A percentile compares a stretch with the other conserved stretches of the same genome.
These are phyloP conservation scores for Scutellaria baicalensis DNA, from an alignment of 257 asterid species.

Conservation along the genomic window DNA sequence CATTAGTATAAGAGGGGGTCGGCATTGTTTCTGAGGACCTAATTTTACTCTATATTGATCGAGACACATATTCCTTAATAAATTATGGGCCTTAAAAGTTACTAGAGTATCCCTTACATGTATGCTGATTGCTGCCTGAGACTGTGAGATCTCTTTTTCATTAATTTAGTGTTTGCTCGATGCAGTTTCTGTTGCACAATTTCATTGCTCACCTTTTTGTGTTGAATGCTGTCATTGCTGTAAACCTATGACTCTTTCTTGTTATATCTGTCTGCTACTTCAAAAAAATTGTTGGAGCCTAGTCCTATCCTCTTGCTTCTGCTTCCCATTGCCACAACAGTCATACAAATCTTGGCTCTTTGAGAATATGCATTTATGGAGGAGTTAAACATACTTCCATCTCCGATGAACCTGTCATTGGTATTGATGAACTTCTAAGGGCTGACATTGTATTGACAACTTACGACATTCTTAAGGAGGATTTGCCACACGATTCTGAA, in stretches of 20 bases:
- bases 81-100: neutral
- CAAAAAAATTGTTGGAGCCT: neutral
- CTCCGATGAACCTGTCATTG: constrained; percentile 45
- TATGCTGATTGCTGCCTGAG: neutral
- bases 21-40: neutral
- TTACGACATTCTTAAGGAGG: constrained; percentile 89
- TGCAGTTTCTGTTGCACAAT: neutral
- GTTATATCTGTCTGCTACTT: neutral
- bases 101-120: neutral
- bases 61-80: neutral
- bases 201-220: neutral
- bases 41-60: neutral
- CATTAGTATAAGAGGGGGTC: neutral
- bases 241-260: neutral
- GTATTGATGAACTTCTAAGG: constrained; percentile 56
- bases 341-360: constrained; percentile 70
- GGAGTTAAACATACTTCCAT: constrained; percentile 58
- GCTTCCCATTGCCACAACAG: constrained; percentile 37
- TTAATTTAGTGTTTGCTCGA: neutral
- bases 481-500: constrained; percentile 91
- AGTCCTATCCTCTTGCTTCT: neutral
- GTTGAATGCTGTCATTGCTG: neutral
- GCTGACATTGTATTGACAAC: constrained; percentile 91
- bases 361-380: constrained; percentile 67
- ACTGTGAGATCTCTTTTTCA: neutral